A percentile compares a stretch with the other conserved stretches of the same genome.
Conservation (phyloP, 1,139 yeast genomes). For the Pichia sp. region DNA sequence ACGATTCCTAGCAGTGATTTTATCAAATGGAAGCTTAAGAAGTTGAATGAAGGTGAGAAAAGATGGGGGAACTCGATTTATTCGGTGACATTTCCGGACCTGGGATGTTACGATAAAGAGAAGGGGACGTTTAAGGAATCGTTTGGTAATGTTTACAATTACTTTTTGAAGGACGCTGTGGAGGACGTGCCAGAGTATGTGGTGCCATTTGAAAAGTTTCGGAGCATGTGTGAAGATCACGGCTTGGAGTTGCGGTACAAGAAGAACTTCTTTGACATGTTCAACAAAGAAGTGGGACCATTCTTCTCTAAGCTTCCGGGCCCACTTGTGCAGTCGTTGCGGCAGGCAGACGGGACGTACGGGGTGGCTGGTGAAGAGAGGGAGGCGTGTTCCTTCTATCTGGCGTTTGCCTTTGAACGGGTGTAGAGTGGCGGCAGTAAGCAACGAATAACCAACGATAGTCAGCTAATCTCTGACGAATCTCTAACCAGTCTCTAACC, state of each 20-base stretch:
- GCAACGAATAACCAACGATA: no score
- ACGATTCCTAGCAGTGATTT: slow-evolving; percentile 92
- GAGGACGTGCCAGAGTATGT: slow-evolving; percentile 96
- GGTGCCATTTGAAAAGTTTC: slow-evolving; percentile 88
- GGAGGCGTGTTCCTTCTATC: slow-evolving; percentile 82
- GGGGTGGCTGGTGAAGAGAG: slow-evolving; percentile 89
- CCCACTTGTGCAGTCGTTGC: slow-evolving; percentile 63
- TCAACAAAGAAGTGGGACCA: slow-evolving; percentile 69
- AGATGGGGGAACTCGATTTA: slow-evolving; percentile 85
- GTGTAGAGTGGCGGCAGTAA: slow-evolving; percentile 3
- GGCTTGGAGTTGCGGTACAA: slow-evolving; percentile 67
- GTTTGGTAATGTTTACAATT: slow-evolving; percentile 78
- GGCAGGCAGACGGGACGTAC: slow-evolving; percentile 67
- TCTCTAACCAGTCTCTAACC: no score
- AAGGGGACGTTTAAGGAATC: slow-evolving; percentile 62
- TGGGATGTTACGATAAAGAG: slow-evolving; percentile 46
- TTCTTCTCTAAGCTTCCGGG: slow-evolving; percentile 57
- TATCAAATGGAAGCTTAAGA: slow-evolving; percentile 57
- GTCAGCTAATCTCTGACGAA: no score
- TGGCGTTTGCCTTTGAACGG: slow-evolving; percentile 67
- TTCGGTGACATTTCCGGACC: slow-evolving; percentile 66
- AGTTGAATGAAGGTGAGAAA: slow-evolving; percentile 43
- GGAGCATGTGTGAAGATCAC: slow-evolving; percentile 78
- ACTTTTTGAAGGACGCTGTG: slow-evolving; percentile 84
- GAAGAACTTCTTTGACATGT: slow-evolving; percentile 76